Evolutionary conservation across 2,329 filamentous ascomycete genomes (phyloP), one percentile per base, ranked within the genome.

Genomic region (Bisporella sp.): DNA sequence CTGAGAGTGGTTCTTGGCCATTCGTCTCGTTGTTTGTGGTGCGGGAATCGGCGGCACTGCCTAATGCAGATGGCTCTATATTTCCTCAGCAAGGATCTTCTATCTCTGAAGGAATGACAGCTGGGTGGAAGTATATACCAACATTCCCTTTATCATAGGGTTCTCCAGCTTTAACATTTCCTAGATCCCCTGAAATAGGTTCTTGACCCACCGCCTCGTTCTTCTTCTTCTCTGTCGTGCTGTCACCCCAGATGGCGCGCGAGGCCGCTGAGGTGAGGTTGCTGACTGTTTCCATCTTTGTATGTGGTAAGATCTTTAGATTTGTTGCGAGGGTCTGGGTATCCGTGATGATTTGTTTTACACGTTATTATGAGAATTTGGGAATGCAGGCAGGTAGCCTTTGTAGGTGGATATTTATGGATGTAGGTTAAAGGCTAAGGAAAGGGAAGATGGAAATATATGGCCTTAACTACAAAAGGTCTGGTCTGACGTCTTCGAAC

Each of bases 101-200:
- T 31, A 28, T 9, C n/a, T 30, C 41, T 21, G n/a, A 7, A n/a
- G 13, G 21, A 21, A 21, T 2, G 21, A 3, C 6, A 39, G 8
- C 13, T 13, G 21, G 8, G 9, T 9, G 29, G 33, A 4, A 11
- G 28, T 30, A 49, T 70, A 58, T 66, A 81, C 73, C 77, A 72
- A 80, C 75, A 66, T 93, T 93, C 45, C 89, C 89, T 51, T 81
- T 81, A 63, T 93, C 89, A 60, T 83, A 95, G 0, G 89, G 89
- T 65, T 92, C 84, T 9, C 78, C 80, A 41, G 74, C 75, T 29
- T 76, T 75, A 4, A 86, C 85, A 64, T 84, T 72, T 39, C 89
- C 89, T 51, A 76, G 71, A 47, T 80, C 71, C 28, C 89, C 89
- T 21, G 86, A 85, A 42, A 90, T 67, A 13, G 89, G 89, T 69